These are phyloP conservation scores for Lumnitzera littorea DNA, from an alignment of 345 rosid genomes.

Conservation along the genomic window DNA sequence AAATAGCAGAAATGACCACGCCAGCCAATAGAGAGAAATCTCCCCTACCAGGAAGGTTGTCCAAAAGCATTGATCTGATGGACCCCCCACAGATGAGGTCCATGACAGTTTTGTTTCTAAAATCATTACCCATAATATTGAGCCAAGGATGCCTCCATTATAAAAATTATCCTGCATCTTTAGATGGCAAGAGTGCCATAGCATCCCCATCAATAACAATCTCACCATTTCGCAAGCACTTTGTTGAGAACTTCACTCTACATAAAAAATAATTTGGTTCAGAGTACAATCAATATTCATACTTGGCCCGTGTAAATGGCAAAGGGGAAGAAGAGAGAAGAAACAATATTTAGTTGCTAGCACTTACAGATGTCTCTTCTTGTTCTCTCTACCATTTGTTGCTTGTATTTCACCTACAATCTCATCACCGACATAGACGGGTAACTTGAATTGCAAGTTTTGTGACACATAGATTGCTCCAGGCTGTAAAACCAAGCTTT, in stretches of 20 bases:
- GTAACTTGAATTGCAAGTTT: conserved; percentile 65
- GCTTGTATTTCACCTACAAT: conserved; percentile 51
- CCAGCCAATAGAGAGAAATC: no score
- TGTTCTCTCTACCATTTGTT: conserved; percentile 41
- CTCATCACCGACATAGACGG: conserved; percentile 68
- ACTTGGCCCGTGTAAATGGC: not conserved
- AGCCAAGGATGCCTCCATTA: no score
- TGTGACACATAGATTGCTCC: conserved; percentile 85
- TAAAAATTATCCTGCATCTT: conserved; percentile 16
- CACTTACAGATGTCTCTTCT: conserved; percentile 57
- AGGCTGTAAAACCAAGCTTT: conserved; percentile 33
- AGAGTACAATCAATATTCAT: not conserved
- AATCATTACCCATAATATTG: no score
- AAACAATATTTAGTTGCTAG: not conserved
- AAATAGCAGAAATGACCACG: no score
- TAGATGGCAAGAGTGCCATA: conserved; percentile 44
- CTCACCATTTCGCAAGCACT: conserved; percentile 58
- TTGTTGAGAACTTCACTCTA: conserved; percentile 73
- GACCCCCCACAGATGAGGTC: no score
- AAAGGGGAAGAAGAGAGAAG: not conserved
- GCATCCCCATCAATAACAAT: conserved; percentile 75
- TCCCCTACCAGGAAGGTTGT: no score
- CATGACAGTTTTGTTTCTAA: no score
- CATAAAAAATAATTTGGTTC: not conserved
- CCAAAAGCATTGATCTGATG: no score